Percentiles rank a stretch among this genome's conserved stretches.
Conservation (phyloP, 192 early-diverging fungal genomes). For the Phlyctochytrium arcticum region DNA sequence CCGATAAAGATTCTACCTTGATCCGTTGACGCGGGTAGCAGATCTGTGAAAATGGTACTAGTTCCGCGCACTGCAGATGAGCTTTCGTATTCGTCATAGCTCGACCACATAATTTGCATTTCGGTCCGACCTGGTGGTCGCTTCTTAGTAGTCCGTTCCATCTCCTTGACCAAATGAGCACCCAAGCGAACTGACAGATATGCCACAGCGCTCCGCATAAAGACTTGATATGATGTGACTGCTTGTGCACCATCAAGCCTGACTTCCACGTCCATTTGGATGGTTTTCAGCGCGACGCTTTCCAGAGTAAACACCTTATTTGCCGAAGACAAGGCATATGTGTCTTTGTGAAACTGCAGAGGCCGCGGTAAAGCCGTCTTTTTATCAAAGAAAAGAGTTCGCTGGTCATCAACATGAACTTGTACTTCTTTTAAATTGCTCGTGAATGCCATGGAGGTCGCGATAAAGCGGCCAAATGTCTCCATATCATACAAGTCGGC, state of each 20-base stretch:
- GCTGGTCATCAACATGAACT: conserved; percentile 60
- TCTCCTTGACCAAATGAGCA: conserved; percentile 56
- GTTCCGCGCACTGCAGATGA: conserved; percentile 42
- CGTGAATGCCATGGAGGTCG: conserved; percentile 74
- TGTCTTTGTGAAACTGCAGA: conserved; percentile 43
- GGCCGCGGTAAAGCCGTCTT: conserved; percentile 58
- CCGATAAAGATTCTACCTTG: conserved; percentile 89
- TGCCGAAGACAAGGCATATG: conserved; percentile 54
- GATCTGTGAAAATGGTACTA: conserved; percentile 63
- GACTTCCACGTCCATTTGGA: conserved; percentile 46
- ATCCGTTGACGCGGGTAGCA: conserved; percentile 63
- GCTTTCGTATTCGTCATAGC: conserved; percentile 72
- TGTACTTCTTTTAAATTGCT: conserved; percentile 62
- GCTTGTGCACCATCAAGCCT: conserved; percentile 26
- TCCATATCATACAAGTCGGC: conserved; percentile 62
- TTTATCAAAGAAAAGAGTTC: conserved; percentile 61
- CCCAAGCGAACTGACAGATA: conserved; percentile 52
- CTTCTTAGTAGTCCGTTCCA: conserved; percentile 88
- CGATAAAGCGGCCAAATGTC: conserved; percentile 63
- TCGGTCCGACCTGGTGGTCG: conserved; percentile 65
- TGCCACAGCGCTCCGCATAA: conserved; percentile 67
- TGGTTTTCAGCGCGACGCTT: conserved; percentile 52
- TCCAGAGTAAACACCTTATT: conserved; percentile 68
- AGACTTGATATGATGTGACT: conserved; percentile 38
- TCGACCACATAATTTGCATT: conserved; percentile 68